A percentile compares a stretch with the other conserved stretches of the same genome.
phyloP scores from a whole-genome alignment of 805 yeast species.

The Wickerhamomyces hampshirensis region DNA sequence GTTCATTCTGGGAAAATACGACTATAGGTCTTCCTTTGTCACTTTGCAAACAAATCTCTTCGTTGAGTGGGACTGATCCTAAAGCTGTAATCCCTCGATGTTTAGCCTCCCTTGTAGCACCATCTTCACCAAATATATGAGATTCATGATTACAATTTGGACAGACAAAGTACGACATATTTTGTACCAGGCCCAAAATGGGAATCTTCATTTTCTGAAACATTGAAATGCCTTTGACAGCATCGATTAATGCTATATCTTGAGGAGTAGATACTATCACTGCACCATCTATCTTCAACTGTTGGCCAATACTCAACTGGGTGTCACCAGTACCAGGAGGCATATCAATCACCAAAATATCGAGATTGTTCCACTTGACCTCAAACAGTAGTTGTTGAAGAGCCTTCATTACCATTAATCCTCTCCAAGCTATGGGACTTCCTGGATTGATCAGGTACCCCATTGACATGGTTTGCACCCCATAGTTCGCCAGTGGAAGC shows the following conservation, averaged over 20 bases:
- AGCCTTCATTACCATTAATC: slow-evolving; percentile 83
- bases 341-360: slow-evolving; percentile 71
- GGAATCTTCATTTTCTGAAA: slow-evolving; percentile 69
- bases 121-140: slow-evolving; percentile 68
- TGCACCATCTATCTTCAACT: slow-evolving; percentile 71
- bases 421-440: slow-evolving; percentile 80
- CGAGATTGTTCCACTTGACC: slow-evolving; percentile 68
- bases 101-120: slow-evolving; percentile 45
- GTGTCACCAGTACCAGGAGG: slow-evolving; percentile 94
- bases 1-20: slow-evolving; percentile 34
- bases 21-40: slow-evolving; percentile 67
- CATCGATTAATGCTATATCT: slow-evolving; percentile 78
- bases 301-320: slow-evolving; percentile 78
- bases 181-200: slow-evolving; percentile 71
- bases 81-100: slow-evolving; percentile 44
- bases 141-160: slow-evolving; percentile 72
- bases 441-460: slow-evolving; percentile 68
- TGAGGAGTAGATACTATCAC: slow-evolving; percentile 83
- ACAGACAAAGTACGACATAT: slow-evolving; percentile 75
- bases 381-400: slow-evolving; percentile 79
- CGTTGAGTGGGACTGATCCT: slow-evolving; percentile 65
- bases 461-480: slow-evolving; percentile 85
- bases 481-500: slow-evolving; percentile 66
- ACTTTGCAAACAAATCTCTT: slow-evolving; percentile 51
- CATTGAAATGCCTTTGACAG: slow-evolving; percentile 75